Evolutionary conservation across 2,329 filamentous ascomycete genomes (phyloP).

Genomic region (Cytospora chrysosperma): DNA sequence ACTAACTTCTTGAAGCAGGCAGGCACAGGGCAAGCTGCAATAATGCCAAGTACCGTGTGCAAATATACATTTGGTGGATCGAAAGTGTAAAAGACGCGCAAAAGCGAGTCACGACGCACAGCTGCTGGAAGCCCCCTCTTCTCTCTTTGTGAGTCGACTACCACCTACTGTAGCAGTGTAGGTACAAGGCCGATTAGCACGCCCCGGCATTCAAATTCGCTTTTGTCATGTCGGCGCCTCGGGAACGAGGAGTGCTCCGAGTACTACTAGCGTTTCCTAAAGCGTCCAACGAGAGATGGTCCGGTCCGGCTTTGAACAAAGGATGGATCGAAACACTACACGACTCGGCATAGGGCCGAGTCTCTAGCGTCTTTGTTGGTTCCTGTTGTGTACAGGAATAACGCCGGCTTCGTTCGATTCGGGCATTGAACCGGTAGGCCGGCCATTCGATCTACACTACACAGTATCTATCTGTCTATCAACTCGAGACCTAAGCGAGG

Average conservation of each 20-base stretch:
- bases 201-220: background rate
- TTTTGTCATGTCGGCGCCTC: background rate
- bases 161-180: too few species aligned
- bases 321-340: constrained; percentile 17
- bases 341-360: constrained; percentile 13
- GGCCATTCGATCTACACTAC: constrained; percentile 20
- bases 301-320: background rate
- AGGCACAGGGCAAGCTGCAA: too few species aligned
- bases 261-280: background rate
- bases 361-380: constrained; percentile 1
- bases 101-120: background rate
- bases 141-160: background rate
- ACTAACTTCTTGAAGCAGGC: constrained; percentile 8
- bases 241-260: background rate
- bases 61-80: constrained; percentile 20
- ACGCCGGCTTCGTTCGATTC: constrained; percentile 22
- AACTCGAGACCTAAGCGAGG: constrained; percentile 19
- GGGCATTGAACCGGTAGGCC: constrained; percentile 8
- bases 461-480: too few species aligned
- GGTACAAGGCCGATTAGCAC: background rate
- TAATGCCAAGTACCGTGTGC: too few species aligned
- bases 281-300: background rate
- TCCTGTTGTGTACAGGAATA: constrained; percentile 7
- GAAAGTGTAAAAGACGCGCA: background rate
- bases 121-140: constrained; percentile 4